Evolutionary conservation across 345 rosid species (phyloP).

Genomic region (Moringa oleifera): DNA sequence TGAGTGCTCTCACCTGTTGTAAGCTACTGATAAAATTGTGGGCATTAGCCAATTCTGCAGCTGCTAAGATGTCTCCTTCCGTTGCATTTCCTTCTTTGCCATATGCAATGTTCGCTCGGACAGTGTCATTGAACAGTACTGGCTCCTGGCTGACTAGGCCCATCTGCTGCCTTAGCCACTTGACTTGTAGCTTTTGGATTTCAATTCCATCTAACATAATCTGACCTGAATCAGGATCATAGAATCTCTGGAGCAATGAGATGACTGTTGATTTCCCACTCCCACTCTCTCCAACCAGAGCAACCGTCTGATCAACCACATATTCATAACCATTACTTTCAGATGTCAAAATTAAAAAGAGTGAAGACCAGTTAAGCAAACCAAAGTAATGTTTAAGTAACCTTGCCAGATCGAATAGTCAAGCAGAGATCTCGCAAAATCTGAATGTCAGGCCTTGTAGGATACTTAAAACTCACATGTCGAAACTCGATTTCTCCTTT

Average conservation of each 20-base stretch:
- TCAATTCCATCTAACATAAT: conserved; percentile 61
- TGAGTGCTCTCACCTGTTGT: too few species aligned
- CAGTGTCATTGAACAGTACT: conserved; percentile 48
- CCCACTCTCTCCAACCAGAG: conserved; percentile 80
- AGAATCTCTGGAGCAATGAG: conserved; percentile 59
- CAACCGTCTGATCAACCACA: conserved; percentile 66
- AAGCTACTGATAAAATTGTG: conserved; percentile 65
- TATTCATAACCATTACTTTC: too few species aligned
- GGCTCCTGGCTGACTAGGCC: conserved; percentile 80
- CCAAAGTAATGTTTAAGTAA: too few species aligned
- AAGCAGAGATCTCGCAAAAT: conserved; percentile 57
- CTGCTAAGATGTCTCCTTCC: conserved; percentile 56
- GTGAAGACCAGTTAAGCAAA: too few species aligned
- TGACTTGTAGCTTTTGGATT: conserved; percentile 45
- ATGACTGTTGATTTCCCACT: conserved; percentile 72
- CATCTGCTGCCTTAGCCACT: conserved; percentile 74
- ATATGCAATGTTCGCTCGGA: conserved; percentile 66
- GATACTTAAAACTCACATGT: conserved; percentile 62
- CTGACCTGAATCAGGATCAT: conserved; percentile 56
- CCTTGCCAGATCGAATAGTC: conserved; percentile 58
- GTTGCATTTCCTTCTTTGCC: conserved; percentile 54
- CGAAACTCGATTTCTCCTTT: conserved; percentile 59
- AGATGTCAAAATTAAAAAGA: too few species aligned
- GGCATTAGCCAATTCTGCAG: conserved; percentile 71
- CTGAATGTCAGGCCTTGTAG: conserved; percentile 63